phyloP scores from a whole-genome alignment of 257 asterid species.

The Solanum pimpinellifolium region DNA sequence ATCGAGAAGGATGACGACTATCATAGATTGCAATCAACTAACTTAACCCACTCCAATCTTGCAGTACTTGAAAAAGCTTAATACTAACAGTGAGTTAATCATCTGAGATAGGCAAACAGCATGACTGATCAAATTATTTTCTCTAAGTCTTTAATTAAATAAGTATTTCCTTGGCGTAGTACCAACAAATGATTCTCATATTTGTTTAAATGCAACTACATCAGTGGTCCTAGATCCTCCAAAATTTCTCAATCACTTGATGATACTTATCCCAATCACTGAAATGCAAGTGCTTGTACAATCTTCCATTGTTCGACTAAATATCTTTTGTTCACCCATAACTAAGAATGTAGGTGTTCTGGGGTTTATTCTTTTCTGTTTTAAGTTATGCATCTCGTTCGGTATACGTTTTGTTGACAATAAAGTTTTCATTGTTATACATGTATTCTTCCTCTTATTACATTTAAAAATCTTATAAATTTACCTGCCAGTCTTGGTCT shows the following conservation, averaged over 20 bases:
- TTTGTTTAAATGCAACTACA: not conserved
- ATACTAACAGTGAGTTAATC: not conserved
- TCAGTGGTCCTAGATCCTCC: not conserved
- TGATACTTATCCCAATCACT: not conserved
- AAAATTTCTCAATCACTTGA: not conserved
- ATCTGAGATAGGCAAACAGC: not conserved
- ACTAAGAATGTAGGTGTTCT: not conserved
- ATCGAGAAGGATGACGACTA: not conserved
- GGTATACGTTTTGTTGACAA: not conserved
- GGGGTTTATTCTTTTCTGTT: not conserved
- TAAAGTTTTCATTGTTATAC: not conserved
- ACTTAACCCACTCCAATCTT: not conserved
- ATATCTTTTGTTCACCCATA: not conserved
- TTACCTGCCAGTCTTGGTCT: conserved; percentile 70
- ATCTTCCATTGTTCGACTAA: not conserved
- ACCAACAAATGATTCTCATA: not conserved
- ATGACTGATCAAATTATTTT: not conserved
- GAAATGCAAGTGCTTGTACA: not conserved
- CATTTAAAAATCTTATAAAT: too few relatives aligned
- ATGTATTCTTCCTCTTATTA: not conserved
- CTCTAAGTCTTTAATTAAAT: not conserved
- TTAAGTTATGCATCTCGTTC: not conserved
- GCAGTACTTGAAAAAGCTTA: not conserved
- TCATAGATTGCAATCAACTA: not conserved
- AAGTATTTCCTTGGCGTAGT: not conserved